phyloP scores from a whole-genome alignment of 2,329 filamentous ascomycete genomes.

The Hypoxylon sp. region DNA sequence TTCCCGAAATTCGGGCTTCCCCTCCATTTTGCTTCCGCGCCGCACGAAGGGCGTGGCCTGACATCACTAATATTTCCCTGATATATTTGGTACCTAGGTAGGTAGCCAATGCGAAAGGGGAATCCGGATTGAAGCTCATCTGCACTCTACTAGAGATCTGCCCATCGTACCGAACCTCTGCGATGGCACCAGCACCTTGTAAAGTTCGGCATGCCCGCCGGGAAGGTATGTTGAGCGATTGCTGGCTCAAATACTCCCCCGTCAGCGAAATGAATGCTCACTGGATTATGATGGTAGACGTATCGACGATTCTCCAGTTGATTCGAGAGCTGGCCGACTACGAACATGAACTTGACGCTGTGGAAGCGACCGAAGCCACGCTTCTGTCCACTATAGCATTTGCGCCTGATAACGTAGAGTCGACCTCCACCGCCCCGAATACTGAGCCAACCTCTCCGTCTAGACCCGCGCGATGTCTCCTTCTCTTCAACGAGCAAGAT shows the following conservation, averaged over 20 bases:
- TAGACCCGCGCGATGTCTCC: conserved; percentile 81
- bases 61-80: conserved; percentile 23
- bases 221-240: conserved; percentile 63
- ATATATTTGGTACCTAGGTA: conserved; percentile 3
- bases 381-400: conserved; percentile 86
- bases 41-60: conserved; percentile 34
- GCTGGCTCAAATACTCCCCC: not conserved
- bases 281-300: conserved; percentile 68
- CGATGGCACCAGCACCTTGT: conserved; percentile 55
- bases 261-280: conserved; percentile 25
- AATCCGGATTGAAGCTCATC: not conserved
- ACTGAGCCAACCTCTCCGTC: conserved; percentile 69
- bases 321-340: conserved; percentile 91
- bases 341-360: conserved; percentile 81
- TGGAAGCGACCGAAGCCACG: conserved; percentile 83
- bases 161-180: not conserved
- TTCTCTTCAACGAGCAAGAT: conserved; percentile 70
- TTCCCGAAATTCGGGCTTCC: conserved; percentile 32
- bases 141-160: not conserved
- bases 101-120: not conserved
- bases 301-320: conserved; percentile 83
- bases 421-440: conserved; percentile 57
- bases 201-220: conserved; percentile 71
- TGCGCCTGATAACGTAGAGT: conserved; percentile 66
- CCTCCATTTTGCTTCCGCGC: conserved; percentile 11